phyloP scores from a whole-genome alignment of 106 monocot species.

The Ottelia alismoides region DNA sequence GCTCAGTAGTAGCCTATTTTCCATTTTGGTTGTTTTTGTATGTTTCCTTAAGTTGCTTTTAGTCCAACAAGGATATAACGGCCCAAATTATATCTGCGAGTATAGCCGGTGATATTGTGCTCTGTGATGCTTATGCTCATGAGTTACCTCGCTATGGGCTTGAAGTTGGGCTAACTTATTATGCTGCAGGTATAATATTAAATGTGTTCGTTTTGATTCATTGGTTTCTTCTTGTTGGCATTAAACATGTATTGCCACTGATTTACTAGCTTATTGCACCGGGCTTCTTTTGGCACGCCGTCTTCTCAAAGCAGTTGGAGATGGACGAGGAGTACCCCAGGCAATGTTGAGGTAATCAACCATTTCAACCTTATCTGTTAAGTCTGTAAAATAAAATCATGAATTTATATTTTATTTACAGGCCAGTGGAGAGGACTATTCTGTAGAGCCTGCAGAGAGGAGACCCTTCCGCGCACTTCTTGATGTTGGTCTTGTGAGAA shows the following conservation, averaged over 20 bases:
- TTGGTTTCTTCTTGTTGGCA: not conserved
- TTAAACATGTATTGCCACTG: not conserved
- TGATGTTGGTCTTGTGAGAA: constrained; percentile 82
- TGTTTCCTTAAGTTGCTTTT: constrained; percentile 1
- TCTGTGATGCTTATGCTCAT: constrained; percentile 82
- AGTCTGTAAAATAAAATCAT: not conserved
- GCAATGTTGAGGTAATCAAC: constrained; percentile 79
- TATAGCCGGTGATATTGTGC: constrained; percentile 69
- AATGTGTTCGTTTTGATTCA: not conserved
- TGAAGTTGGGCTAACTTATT: constrained; percentile 93
- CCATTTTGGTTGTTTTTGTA: not conserved
- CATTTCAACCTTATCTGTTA: not conserved
- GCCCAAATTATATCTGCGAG: constrained; percentile 77
- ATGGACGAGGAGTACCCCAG: constrained; percentile 84
- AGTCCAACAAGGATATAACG: constrained; percentile 73
- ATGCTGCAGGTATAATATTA: constrained; percentile 66
- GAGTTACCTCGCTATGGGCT: constrained; percentile 82
- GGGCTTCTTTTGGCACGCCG: constrained; percentile 92
- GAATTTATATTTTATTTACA: constrained; percentile 7
- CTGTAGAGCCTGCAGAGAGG: constrained; percentile 84
- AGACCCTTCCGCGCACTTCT: constrained; percentile 94
- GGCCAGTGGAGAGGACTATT: constrained; percentile 87
- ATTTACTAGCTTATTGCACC: constrained; percentile 70
- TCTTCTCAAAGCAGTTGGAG: constrained; percentile 59
- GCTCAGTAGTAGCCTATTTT: not conserved